Evolutionary conservation across 768 basidiomycete genomes (phyloP).

Genomic region (Pulveroboletus sp.): DNA sequence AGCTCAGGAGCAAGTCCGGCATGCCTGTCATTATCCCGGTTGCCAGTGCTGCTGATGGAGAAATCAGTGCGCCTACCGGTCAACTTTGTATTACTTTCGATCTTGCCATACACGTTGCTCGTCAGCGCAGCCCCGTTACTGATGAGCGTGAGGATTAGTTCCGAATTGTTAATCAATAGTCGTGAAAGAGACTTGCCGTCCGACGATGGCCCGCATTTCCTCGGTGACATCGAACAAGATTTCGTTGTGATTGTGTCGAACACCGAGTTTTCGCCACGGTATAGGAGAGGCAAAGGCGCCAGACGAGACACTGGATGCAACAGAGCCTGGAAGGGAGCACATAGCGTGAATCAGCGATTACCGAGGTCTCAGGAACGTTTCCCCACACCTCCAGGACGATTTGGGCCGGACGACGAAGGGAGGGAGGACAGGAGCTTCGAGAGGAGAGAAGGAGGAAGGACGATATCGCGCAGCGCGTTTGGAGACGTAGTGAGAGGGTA

Average conservation of each 20-base stretch:
- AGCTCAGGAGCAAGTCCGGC: slow-evolving; percentile 79
- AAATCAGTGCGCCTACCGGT: slow-evolving; percentile 50
- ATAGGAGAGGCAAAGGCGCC: slow-evolving; percentile 81
- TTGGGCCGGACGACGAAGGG: slow-evolving; percentile 24
- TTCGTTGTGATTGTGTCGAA: slow-evolving; percentile 84
- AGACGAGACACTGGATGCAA: slow-evolving; percentile 36
- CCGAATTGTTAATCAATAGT: not conserved
- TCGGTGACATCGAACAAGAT: slow-evolving; percentile 91
- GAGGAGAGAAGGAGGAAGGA: slow-evolving; percentile 84
- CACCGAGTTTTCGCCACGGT: slow-evolving; percentile 85
- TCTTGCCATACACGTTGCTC: slow-evolving; percentile 67
- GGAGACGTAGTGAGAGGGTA: slow-evolving; percentile 89
- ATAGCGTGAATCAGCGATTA: not conserved
- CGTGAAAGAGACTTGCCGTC: slow-evolving; percentile 19
- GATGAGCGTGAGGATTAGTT: not conserved
- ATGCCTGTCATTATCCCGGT: slow-evolving; percentile 49
- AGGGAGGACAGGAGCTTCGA: slow-evolving; percentile 55
- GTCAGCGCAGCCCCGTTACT: slow-evolving; percentile 68
- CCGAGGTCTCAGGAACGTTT: not conserved
- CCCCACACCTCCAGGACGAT: slow-evolving; percentile 26
- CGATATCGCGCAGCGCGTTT: slow-evolving; percentile 88
- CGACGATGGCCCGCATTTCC: slow-evolving; percentile 53
- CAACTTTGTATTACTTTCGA: slow-evolving; percentile 72
- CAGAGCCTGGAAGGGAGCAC: slow-evolving; percentile 14
- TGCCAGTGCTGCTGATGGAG: not conserved